A percentile compares a stretch with the other conserved stretches of the same genome.
phyloP scores from a whole-genome alignment of 805 yeast genomes.

The Isabelozyma heimii region DNA sequence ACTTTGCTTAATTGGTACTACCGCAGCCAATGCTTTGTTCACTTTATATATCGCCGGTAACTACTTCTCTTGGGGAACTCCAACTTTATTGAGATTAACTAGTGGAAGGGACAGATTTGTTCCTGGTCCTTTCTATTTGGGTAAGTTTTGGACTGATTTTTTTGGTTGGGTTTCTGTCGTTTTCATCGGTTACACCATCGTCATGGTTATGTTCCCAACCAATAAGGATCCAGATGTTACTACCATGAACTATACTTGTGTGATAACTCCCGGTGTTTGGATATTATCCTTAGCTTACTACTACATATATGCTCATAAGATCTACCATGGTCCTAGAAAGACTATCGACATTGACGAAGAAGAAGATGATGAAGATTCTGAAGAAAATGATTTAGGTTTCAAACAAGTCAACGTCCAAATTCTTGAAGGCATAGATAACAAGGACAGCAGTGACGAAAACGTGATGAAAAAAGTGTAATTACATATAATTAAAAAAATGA shows the following conservation, averaged over 20 bases:
- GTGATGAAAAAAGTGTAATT: neutral
- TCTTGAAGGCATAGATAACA: neutral
- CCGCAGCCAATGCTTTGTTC: conserved; percentile 45
- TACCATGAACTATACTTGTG: conserved; percentile 34
- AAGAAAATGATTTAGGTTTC: neutral
- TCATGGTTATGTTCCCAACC: conserved; percentile 50
- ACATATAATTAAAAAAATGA: conserved; percentile 3
- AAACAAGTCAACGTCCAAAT: neutral
- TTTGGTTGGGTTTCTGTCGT: conserved; percentile 42
- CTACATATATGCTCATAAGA: conserved; percentile 22
- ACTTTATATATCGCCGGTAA: conserved; percentile 42
- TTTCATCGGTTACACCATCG: conserved; percentile 25
- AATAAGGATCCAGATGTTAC: conserved; percentile 32
- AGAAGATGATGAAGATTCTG: neutral
- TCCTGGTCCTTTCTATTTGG: conserved; percentile 66
- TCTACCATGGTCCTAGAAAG: conserved; percentile 28
- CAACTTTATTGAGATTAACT: conserved; percentile 49
- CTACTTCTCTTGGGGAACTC: conserved; percentile 49
- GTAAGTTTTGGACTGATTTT: conserved; percentile 42
- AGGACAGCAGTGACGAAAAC: neutral
- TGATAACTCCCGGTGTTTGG: conserved; percentile 30
- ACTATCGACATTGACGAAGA: conserved; percentile 16
- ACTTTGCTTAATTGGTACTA: conserved; percentile 36
- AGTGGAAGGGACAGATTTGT: conserved; percentile 46
- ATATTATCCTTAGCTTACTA: conserved; percentile 23